Percentiles rank a stretch among this genome's conserved stretches.
These are phyloP conservation scores for Trypanosoma lewisi DNA, from an alignment of 208 protist genomes.

Conservation along the genomic window DNA sequence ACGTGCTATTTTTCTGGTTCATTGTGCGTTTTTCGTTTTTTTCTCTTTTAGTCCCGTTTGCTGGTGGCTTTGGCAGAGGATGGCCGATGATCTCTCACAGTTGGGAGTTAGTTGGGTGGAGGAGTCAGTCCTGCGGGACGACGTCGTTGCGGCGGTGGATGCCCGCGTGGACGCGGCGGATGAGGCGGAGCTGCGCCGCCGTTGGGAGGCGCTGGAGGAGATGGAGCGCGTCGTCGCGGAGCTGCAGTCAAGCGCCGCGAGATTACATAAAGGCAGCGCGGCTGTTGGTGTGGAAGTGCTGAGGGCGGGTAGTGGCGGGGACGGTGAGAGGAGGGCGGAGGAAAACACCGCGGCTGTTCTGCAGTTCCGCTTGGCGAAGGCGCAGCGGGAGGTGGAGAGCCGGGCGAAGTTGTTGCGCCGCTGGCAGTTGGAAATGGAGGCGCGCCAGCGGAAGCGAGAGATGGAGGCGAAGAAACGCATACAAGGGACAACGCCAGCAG, in stretches of 20 bases:
- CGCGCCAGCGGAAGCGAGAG: constrained; percentile 31
- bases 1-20: no score
- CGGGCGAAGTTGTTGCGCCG: constrained; percentile 32
- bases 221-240: constrained; percentile 21
- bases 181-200: constrained; percentile 34
- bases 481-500: constrained; percentile 7
- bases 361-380: constrained; percentile 40
- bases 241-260: constrained; percentile 16
- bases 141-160: constrained; percentile 53
- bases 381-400: constrained; percentile 38
- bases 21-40: constrained; percentile 18
- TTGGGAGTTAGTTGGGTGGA: constrained; percentile 48
- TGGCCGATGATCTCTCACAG: constrained; percentile 47
- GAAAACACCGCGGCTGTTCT: constrained; percentile 19
- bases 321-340: not conserved
- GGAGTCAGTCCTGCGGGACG: constrained; percentile 47
- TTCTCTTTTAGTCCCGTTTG: constrained; percentile 14
- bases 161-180: constrained; percentile 41
- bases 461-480: constrained; percentile 28
- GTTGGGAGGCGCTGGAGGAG: constrained; percentile 42
- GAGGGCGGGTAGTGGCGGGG: not conserved
- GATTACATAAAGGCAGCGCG: not conserved
- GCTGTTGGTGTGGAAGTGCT: not conserved
- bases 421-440: constrained; percentile 42
- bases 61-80: constrained; percentile 1